These are phyloP conservation scores for Amanita muscaria DNA, from an alignment of 768 basidiomycete genomes.

Conservation along the genomic window DNA sequence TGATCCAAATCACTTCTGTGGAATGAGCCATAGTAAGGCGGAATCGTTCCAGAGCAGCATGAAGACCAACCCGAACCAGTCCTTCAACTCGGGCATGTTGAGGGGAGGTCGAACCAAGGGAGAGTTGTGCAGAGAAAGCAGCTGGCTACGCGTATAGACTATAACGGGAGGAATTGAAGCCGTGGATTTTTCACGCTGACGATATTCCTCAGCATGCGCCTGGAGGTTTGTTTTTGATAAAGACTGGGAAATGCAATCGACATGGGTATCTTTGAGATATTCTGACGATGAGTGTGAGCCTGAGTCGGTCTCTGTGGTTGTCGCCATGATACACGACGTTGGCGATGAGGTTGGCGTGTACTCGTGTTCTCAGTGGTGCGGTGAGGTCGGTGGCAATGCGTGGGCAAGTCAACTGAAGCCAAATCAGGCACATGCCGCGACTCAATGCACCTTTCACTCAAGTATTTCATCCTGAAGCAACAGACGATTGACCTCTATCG, in stretches of 20 bases:
- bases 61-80: constrained; percentile 78
- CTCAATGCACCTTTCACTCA: constrained; percentile 37
- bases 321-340: constrained; percentile 15
- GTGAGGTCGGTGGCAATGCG: constrained; percentile 15
- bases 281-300: constrained; percentile 7
- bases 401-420: constrained; percentile 5
- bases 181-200: constrained; percentile 22
- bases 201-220: constrained; percentile 15
- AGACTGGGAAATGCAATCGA: constrained; percentile 15
- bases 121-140: constrained; percentile 65
- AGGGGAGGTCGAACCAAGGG: constrained; percentile 62
- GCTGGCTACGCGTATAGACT: constrained; percentile 61
- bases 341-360: constrained; percentile 10
- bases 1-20: constrained; percentile 54
- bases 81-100: constrained; percentile 75
- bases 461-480: constrained; percentile 67
- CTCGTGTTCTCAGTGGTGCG: constrained; percentile 13
- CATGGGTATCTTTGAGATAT: constrained; percentile 10
- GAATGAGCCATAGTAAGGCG: constrained; percentile 15
- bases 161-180: constrained; percentile 37
- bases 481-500: constrained; percentile 57
- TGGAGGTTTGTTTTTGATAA: constrained; percentile 11
- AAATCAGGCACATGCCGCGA: neutral
- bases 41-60: constrained; percentile 12
- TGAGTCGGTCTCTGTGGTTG: constrained; percentile 9